phyloP scores from a whole-genome alignment of 2,329 filamentous ascomycete species.

The Nigrospora oryzae region DNA sequence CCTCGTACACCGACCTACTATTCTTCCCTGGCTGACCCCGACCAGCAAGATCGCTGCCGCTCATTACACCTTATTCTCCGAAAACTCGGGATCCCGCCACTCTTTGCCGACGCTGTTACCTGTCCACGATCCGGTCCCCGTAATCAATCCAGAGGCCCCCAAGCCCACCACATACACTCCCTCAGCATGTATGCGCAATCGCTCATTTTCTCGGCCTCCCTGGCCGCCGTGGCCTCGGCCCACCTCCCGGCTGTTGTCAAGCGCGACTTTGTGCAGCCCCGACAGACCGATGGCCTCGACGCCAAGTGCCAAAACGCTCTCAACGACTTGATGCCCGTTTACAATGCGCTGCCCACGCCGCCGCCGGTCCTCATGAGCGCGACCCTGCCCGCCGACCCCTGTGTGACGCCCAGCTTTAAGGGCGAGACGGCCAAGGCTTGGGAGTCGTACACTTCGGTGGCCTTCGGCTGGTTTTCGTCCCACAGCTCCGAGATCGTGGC shows the following conservation, averaged over 20 bases:
- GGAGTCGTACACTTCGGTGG: slow-evolving; percentile 10
- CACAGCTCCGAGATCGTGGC: slow-evolving; percentile 10
- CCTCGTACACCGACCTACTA: too few relatives aligned
- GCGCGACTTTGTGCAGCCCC: slow-evolving; percentile 10
- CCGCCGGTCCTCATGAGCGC: slow-evolving; percentile 8
- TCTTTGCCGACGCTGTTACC: too few relatives aligned
- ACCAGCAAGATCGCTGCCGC: too few relatives aligned
- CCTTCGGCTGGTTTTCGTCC: slow-evolving; percentile 10
- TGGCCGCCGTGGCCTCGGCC: slow-evolving; percentile 9
- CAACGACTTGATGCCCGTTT: slow-evolving; percentile 7
- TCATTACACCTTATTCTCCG: too few relatives aligned
- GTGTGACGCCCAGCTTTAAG: slow-evolving; percentile 10
- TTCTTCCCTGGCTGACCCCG: too few relatives aligned
- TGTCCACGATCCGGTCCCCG: too few relatives aligned
- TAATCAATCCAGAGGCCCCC: too few relatives aligned
- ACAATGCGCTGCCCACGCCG: slow-evolving; percentile 9
- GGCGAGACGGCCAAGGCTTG: slow-evolving; percentile 11
- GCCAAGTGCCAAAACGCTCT: slow-evolving; percentile 11
- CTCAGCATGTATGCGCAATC: too few relatives aligned
- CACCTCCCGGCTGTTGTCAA: slow-evolving; percentile 8
- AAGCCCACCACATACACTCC: too few relatives aligned
- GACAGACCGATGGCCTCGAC: slow-evolving; percentile 6
- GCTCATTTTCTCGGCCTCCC: slow-evolving; percentile 6
- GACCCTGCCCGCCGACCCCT: slow-evolving; percentile 10
- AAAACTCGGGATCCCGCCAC: too few relatives aligned